Conservation (phyloP, 768 basidiomycete species). For the Calocybe cyanea region DNA sequence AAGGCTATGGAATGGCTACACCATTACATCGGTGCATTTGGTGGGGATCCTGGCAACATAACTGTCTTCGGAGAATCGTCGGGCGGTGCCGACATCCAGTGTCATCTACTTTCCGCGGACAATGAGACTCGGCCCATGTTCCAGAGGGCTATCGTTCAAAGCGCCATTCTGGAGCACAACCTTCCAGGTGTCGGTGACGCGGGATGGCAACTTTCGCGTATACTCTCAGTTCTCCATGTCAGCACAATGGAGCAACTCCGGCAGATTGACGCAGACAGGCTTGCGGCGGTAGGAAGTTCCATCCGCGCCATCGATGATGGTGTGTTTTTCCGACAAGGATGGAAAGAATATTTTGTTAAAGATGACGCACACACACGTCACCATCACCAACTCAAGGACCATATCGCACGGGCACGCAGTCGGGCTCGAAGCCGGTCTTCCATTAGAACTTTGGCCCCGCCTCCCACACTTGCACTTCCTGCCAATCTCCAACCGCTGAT, state of each 20-base stretch:
- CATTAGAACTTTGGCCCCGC: slow-evolving; percentile 17
- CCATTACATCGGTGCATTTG: slow-evolving; percentile 56
- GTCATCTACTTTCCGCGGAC: slow-evolving; percentile 57
- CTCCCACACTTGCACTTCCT: slow-evolving; percentile 20
- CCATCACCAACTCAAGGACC: slow-evolving; percentile 23
- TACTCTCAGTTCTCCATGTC: slow-evolving; percentile 53
- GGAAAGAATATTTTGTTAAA: slow-evolving; percentile 45
- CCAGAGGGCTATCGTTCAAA: slow-evolving; percentile 74
- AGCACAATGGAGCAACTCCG: slow-evolving; percentile 62
- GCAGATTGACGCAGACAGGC: slow-evolving; percentile 49
- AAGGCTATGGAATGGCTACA: slow-evolving; percentile 63
- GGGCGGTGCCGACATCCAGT: slow-evolving; percentile 56
- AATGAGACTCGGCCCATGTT: slow-evolving; percentile 63
- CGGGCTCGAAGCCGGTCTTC: slow-evolving; percentile 20
- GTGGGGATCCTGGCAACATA: slow-evolving; percentile 61
- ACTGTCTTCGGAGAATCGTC: slow-evolving; percentile 50
- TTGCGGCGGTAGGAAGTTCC: slow-evolving; percentile 48
- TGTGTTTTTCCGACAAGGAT: slow-evolving; percentile 59
- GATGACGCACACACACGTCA: slow-evolving; percentile 25
- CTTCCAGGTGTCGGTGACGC: slow-evolving; percentile 57
- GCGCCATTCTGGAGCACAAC: slow-evolving; percentile 58
- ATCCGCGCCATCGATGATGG: slow-evolving; percentile 66
- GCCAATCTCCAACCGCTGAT: slow-evolving; percentile 61
- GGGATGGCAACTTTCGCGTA: slow-evolving; percentile 64
- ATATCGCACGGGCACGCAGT: slow-evolving; percentile 20